phyloP scores from a whole-genome alignment of 164 flowering plant species.

The Saururus chinensis region DNA sequence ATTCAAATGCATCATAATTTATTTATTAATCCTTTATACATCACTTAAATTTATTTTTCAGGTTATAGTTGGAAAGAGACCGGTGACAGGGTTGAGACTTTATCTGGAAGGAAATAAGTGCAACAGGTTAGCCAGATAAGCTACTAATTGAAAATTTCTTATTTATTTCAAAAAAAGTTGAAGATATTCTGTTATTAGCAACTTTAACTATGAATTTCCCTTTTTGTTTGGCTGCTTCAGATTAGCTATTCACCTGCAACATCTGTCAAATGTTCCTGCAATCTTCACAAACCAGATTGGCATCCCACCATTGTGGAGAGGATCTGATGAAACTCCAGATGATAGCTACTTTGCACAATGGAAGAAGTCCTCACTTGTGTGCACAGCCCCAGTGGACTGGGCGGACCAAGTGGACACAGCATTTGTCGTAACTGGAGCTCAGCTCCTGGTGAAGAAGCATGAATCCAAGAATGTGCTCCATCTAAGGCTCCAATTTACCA shows the following conservation, averaged over 20 bases:
- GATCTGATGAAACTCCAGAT: constrained; percentile 23
- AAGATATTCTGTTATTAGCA: no score
- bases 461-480: constrained; percentile 52
- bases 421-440: constrained; percentile 73
- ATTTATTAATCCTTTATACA: not conserved
- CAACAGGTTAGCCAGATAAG: constrained; percentile 33
- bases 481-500: constrained; percentile 49
- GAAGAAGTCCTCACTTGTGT: constrained; percentile 54
- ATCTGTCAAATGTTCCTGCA: constrained; percentile 39
- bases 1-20: not conserved
- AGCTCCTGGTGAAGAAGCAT: constrained; percentile 46
- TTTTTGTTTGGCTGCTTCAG: constrained; percentile 17
- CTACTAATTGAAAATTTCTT: not conserved
- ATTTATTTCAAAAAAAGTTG: no score
- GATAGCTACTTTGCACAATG: constrained; percentile 26
- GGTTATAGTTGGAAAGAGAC: constrained; percentile 47
- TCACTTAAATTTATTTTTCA: constrained; percentile 8
- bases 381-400: constrained; percentile 56
- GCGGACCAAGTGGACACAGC: constrained; percentile 13
- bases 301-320: constrained; percentile 22
- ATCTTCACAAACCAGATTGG: constrained; percentile 33
- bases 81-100: constrained; percentile 75
- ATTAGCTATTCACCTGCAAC: constrained; percentile 74
- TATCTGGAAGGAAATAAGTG: constrained; percentile 67
- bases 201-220: not conserved